Percentiles rank a stretch among this genome's conserved stretches.
These are phyloP conservation scores for Erodium chrysanthum DNA, from an alignment of 441 rosid genomes.

Conservation along the genomic window DNA sequence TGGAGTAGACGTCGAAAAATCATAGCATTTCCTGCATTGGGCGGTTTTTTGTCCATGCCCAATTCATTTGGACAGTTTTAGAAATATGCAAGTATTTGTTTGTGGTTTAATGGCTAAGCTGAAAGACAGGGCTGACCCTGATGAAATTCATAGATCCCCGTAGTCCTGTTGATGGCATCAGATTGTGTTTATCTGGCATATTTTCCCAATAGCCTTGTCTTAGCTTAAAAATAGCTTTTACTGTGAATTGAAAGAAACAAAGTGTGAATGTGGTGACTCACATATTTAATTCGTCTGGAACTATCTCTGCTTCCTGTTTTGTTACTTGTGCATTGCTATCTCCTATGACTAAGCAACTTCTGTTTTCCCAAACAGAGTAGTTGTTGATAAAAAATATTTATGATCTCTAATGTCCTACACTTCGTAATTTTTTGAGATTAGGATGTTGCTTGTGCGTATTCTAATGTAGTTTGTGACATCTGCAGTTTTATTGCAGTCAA, in stretches of 20 bases:
- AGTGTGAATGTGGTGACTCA: neutral
- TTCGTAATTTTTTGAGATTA: neutral
- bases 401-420: neutral
- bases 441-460: slow-evolving; percentile 13
- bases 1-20: no score
- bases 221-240: neutral
- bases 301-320: neutral
- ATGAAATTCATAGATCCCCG: neutral
- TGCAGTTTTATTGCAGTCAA: slow-evolving; percentile 79
- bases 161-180: neutral
- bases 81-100: neutral
- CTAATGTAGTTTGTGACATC: slow-evolving; percentile 16
- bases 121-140: neutral
- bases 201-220: neutral
- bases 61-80: no score
- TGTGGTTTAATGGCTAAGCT: neutral
- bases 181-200: neutral
- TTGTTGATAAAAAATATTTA: neutral
- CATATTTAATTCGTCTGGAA: neutral
- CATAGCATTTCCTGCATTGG: no score
- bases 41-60: no score
- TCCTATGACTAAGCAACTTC: neutral
- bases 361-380: neutral
- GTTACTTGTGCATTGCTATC: neutral
- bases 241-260: neutral